phyloP scores from a whole-genome alignment of 345 rosid genomes.

The Citrus reticulata region DNA sequence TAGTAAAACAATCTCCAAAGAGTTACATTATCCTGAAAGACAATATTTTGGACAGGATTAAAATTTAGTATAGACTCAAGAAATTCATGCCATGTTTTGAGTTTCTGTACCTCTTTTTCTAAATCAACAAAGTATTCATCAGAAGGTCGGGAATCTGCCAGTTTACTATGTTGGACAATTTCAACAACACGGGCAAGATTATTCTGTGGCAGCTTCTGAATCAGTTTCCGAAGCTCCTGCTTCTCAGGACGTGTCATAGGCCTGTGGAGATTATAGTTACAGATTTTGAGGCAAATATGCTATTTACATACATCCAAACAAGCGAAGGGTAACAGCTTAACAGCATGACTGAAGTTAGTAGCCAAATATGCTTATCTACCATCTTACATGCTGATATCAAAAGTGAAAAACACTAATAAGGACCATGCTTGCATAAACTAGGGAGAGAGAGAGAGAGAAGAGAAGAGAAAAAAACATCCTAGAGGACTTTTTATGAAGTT shows the following conservation, averaged over 20 bases:
- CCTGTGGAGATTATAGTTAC: constrained; percentile 31
- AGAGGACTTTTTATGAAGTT: neutral
- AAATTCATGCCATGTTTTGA: neutral
- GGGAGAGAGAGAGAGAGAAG: neutral
- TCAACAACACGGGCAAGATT: constrained; percentile 46
- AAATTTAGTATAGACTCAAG: neutral
- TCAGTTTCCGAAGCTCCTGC: constrained; percentile 38
- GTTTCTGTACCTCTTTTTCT: constrained; percentile 39
- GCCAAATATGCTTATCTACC: neutral
- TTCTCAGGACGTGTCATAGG: constrained; percentile 51
- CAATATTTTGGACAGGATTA: neutral
- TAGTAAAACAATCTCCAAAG: constrained; percentile 56
- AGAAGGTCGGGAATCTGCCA: neutral
- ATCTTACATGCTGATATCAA: neutral
- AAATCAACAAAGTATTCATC: constrained; percentile 38
- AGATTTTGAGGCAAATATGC: constrained; percentile 1
- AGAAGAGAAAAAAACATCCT: neutral
- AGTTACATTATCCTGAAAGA: constrained; percentile 44
- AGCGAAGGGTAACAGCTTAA: neutral
- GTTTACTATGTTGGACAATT: constrained; percentile 28
- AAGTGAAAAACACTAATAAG: neutral
- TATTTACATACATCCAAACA: neutral
- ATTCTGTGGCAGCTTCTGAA: constrained; percentile 42
- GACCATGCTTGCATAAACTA: neutral
- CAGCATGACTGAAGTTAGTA: neutral